Evolutionary conservation across 345 rosid genomes (phyloP).

Genomic region (Theobroma cacao): DNA sequence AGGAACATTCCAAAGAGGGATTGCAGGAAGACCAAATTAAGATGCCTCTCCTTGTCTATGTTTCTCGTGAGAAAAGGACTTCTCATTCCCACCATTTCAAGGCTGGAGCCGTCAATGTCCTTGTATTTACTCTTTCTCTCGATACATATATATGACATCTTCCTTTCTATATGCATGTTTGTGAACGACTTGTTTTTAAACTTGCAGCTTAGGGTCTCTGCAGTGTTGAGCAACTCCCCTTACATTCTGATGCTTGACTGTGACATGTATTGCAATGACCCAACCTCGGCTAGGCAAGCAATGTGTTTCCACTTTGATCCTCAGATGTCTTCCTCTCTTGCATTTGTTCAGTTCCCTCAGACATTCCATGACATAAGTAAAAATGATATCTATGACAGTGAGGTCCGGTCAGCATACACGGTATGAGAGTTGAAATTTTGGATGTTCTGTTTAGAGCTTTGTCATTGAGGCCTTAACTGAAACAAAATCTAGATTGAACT

Average conservation of each 20-base stretch:
- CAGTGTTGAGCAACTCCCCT: conserved; percentile 44
- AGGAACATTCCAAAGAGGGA: not conserved
- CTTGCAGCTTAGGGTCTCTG: conserved; percentile 51
- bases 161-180: not conserved
- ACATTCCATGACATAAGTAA: conserved; percentile 33
- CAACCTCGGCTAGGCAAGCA: conserved; percentile 46
- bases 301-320: conserved; percentile 50
- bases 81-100: conserved; percentile 40
- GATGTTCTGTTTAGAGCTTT: not conserved
- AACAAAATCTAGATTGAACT: not conserved
- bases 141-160: not conserved
- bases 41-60: conserved; percentile 28
- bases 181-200: not conserved
- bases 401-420: conserved; percentile 26
- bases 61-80: conserved; percentile 48
- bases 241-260: conserved; percentile 44
- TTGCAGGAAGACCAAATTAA: not conserved
- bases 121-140: conserved; percentile 29
- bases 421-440: conserved; percentile 16
- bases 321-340: conserved; percentile 24
- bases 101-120: conserved; percentile 56
- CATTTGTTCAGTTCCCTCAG: conserved; percentile 53
- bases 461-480: not conserved
- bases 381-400: conserved; percentile 47
- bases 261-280: conserved; percentile 53